These are phyloP conservation scores for Magnolia sinica DNA, from an alignment of 164 flowering plant genomes.

Conservation along the genomic window DNA sequence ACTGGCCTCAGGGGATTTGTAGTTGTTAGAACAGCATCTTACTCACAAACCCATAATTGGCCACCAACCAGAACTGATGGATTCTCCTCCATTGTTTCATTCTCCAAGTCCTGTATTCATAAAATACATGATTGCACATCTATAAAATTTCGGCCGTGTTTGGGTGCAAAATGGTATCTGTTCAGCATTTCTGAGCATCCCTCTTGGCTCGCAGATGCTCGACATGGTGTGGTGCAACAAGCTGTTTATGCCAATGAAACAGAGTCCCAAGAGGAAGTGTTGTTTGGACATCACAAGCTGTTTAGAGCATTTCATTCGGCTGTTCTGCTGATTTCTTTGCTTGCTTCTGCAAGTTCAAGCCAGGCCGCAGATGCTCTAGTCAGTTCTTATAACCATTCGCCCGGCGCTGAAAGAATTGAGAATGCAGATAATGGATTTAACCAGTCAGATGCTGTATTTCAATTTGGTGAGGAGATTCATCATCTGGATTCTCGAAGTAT, in stretches of 20 bases:
- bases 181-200: neutral
- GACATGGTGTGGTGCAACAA: neutral
- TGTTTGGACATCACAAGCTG: neutral
- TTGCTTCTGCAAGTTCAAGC: constrained; percentile 5
- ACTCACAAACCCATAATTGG: neutral
- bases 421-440: neutral
- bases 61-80: neutral
- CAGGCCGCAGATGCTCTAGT: neutral
- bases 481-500: neutral
- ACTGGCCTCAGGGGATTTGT: constrained; percentile 4
- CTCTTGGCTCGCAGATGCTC: neutral
- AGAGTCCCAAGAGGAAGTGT: neutral
- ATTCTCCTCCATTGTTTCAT: neutral
- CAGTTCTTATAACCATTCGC: neutral
- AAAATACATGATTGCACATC: neutral
- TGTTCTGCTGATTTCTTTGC: constrained; percentile 5
- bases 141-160: neutral
- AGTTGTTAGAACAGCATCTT: neutral
- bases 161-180: neutral
- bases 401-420: neutral
- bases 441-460: neutral
- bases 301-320: neutral
- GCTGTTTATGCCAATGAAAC: neutral
- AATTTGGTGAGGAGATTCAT: constrained; percentile 1
- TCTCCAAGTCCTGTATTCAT: neutral